Base-by-base conservation (phyloP, 805 yeast genomes). In the Deakozyma indianensis region DNA sequence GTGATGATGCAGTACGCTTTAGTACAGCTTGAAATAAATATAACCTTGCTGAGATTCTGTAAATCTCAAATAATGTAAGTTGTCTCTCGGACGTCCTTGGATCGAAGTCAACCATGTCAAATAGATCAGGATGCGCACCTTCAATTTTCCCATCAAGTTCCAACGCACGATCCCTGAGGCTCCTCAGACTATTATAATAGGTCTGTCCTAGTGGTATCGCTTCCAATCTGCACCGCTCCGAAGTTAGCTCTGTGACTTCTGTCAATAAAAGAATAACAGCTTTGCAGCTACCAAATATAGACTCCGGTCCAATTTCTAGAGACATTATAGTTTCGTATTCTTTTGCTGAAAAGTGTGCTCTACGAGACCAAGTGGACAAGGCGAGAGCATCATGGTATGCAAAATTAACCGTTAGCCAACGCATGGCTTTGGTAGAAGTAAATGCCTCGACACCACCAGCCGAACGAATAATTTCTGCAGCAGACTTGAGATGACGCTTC, bases 331-430 rank as follows among this genome's bases (percentile, higher is more conserved):
- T 60, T 32, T 77, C 74, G 59, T 83, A 83, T 41, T 77, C 80
- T 20, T 67, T 65, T 22, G 74, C 63, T 0, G 79, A 71, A 57
- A 83, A 82, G 54, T 78, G 78, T 0, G 85, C 71, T 11, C 20
- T 60, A 27, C 77, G 75, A 45, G 71, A 65, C 1, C 45, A 47
- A 15, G 73, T 68, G 14, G 80, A 73, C 41, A 78, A 71, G 1
- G 86, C 75, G 52, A 80, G 65, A 28, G 83, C 70, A 57, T 83
- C 92, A 59, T 83, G 94, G 56, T 83, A 83, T 1, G 84, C 84
- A 62, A 80, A 83, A 60, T 78, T 83, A 3, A 83, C 75, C 18
- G 80, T 74, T 45, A 83, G 64, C 80, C 86, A 83, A 51, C 79
- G 76, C 50, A 78, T 60, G 51, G 75, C 78, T 49, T 72, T 72